Base-by-base conservation (phyloP, 1,284 basidiomycete genomes). In the Irpex sp. region DNA sequence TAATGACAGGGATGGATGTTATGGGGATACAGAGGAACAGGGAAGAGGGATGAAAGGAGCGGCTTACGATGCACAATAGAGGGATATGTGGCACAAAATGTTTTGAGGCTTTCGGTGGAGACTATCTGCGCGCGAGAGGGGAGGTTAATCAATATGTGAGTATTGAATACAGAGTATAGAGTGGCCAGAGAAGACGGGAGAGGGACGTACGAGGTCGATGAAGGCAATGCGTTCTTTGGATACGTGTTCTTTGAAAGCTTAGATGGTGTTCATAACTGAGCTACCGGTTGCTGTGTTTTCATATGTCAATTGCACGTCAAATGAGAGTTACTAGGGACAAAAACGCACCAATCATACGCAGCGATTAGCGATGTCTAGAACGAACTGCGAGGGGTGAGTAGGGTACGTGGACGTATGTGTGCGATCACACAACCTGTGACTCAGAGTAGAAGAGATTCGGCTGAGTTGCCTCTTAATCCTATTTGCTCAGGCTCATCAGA, bases 231-330 rank as follows among this genome's bases (percentile, higher is more conserved):
- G 86, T 66, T 95, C 89, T 75, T 91, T 89, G 11, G 86, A 86
- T 37, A 99, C 97, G 72, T 96, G 90, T 61, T 95, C 91, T 74
- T 92, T 86, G 19, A 99, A 82, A 6, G 98, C 93, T 75, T 98
- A 94, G 59, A 98, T 93, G 0, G 97, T 97, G 76, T 98, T 98
- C 78, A 97, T 96, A 2, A 96, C 97, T 15, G 96, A 98, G 52
- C 97, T 97, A 38, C 97, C 97, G 0, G 97, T 99, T 0, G 97
- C 96, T 56, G n/a, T n/a, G n/a, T n/a, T n/a, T n/a, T n/a, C n/a
- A n/a, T n/a, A n/a, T n/a, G n/a, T n/a, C n/a, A n/a, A n/a, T n/a
- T n/a, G n/a, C n/a, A n/a, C n/a, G n/a, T n/a, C n/a, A n/a, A n/a
- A n/a, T n/a, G n/a, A n/a, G n/a, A n/a, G n/a, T n/a, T n/a, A n/a